Base-by-base conservation (phyloP, 306 rosid species). In the Dalbergia oliveri region DNA sequence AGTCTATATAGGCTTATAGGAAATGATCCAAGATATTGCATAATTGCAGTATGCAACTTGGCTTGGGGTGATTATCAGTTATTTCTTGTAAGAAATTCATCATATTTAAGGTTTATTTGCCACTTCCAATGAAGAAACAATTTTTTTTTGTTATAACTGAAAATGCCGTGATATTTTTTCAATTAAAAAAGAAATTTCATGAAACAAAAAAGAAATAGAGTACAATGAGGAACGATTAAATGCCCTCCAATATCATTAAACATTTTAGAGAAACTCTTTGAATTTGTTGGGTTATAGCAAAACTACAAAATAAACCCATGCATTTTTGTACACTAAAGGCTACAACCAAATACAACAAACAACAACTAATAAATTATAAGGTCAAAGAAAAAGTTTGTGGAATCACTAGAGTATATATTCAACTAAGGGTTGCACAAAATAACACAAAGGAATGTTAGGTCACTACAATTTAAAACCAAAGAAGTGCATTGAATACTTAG, bases 401-500 rank as follows among this genome's bases (percentile, higher is more conserved):
- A 33, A 58, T 66, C 73, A 72, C 63, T 50, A 16, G 34, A 37
- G 69, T 16, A 62, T n/a, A 45, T 16, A 21, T 10, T 33, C 59
- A 47, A 51, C 76, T 49, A 43, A 44, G 35, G 72, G 58, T 26
- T 26, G 31, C 9, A 67, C 35, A 21, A 72, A 33, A 70, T 76
- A 79, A 39, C 61, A 63, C 16, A 35, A 78, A 65, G 69, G 45
- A 72, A n/a, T 31, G 70, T 23, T 66, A 62, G 78, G 37, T 15
- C 71, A 64, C 21, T 51, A 67, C 59, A 84, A 86, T 75, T 16
- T 65, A 31, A 47, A n/a, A 58, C 69, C 13, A 61, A 75, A 0
- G 70, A 57, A 72, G 65, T 72, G 45, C 8, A 34, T 57, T 67
- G 73, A 62, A 66, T 64, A 11, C 31, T 72, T 23, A 70, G 10